Conservation (phyloP, 768 basidiomycete genomes). For the Sarcodon aspratus region DNA sequence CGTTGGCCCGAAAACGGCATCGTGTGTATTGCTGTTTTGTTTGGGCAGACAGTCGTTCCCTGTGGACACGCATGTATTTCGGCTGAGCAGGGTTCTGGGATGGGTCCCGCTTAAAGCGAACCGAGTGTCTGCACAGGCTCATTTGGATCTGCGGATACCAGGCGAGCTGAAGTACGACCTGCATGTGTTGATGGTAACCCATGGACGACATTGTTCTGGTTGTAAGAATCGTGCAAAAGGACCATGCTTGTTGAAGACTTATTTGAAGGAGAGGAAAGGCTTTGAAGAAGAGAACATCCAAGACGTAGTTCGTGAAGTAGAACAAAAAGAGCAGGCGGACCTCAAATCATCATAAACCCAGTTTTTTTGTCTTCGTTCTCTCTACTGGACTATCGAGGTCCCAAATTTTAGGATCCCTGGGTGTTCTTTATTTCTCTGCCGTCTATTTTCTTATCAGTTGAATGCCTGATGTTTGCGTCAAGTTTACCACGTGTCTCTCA, state of each 20-base stretch:
- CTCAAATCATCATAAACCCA: too few relatives aligned
- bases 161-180: constrained; percentile 42
- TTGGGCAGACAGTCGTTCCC: constrained; percentile 50
- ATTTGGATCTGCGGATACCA: constrained; percentile 40
- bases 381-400: too few relatives aligned
- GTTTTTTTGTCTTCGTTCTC: too few relatives aligned
- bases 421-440: too few relatives aligned
- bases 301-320: constrained; percentile 3
- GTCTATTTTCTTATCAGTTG: too few relatives aligned
- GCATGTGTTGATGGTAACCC: constrained; percentile 48
- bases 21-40: constrained; percentile 51
- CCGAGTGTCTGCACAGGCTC: constrained; percentile 42
- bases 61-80: constrained; percentile 54
- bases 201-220: constrained; percentile 35
- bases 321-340: background rate
- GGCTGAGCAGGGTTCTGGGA: constrained; percentile 36
- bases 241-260: constrained; percentile 24
- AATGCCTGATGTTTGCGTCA: too few relatives aligned
- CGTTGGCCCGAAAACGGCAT: constrained; percentile 54
- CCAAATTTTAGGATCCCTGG: too few relatives aligned
- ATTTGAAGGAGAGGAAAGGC: constrained; percentile 17
- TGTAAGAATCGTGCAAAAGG: constrained; percentile 28
- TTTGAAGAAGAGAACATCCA: constrained; percentile 10
- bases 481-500: too few relatives aligned
- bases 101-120: constrained; percentile 39